Evolutionary conservation across 352 stramenopile species (phyloP).

Genomic region (Phytophthora syringae): DNA sequence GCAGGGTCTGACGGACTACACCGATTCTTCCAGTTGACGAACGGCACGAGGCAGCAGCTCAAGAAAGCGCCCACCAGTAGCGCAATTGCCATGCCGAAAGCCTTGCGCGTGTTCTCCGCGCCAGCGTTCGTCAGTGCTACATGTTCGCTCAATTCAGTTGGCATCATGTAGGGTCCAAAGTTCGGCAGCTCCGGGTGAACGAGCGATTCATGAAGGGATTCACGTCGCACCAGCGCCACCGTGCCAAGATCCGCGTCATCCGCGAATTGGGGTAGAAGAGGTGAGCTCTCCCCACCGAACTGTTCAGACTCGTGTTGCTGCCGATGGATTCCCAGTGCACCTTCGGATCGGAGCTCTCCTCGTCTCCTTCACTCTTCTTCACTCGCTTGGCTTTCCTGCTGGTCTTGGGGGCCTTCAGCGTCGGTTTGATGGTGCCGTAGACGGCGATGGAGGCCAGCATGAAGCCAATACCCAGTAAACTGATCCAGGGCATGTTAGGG

Average conservation of each 20-base stretch:
- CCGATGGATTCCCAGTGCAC: constrained; percentile 16
- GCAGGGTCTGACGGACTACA: constrained; percentile 48
- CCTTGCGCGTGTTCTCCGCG: constrained; percentile 64
- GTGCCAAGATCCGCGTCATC: constrained; percentile 17
- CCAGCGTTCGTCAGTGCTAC: constrained; percentile 52
- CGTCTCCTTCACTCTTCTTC: constrained; percentile 8
- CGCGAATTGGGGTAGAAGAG: constrained; percentile 44
- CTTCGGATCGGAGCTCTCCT: constrained; percentile 2
- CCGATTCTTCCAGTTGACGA: constrained; percentile 73
- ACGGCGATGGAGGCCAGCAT: constrained; percentile 84
- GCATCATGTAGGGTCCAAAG: constrained; percentile 83
- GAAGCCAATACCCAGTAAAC: constrained; percentile 71
- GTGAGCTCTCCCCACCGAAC: constrained; percentile 41
- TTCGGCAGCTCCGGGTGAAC: constrained; percentile 82
- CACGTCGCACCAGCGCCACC: constrained; percentile 28
- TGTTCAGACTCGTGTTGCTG: constrained; percentile 30
- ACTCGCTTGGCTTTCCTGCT: constrained; percentile 20
- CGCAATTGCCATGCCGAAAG: constrained; percentile 68
- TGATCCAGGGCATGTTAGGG: constrained; percentile 58
- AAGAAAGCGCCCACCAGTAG: constrained; percentile 75
- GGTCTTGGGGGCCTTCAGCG: constrained; percentile 40
- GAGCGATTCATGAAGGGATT: constrained; percentile 63
- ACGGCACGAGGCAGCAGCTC: constrained; percentile 80
- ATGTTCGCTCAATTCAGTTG: constrained; percentile 65
- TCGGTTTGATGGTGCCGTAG: constrained; percentile 82